Percentiles rank a stretch among this genome's conserved stretches.
These are phyloP conservation scores for Tephrocybe sp. DNA, from an alignment of 768 basidiomycete genomes.

Conservation along the genomic window DNA sequence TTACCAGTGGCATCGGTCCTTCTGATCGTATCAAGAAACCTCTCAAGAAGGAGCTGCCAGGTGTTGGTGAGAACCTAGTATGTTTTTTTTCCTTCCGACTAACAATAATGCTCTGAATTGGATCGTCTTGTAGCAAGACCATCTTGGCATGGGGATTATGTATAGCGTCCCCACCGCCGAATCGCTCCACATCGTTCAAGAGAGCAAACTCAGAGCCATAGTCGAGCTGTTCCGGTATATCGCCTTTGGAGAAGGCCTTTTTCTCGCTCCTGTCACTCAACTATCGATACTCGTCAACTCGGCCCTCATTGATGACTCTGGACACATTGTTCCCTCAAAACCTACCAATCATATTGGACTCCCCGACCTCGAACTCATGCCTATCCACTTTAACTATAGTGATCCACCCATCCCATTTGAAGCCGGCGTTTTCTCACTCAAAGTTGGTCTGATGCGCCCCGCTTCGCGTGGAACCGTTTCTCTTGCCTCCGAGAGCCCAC, in stretches of 20 bases:
- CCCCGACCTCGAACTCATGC: background rate
- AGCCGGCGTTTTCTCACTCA: background rate
- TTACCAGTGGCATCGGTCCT: background rate
- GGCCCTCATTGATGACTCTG: background rate
- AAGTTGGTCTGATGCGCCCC: background rate
- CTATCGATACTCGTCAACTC: background rate
- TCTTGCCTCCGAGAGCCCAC: slow-evolving; percentile 9
- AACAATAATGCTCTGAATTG: too few relatives aligned
- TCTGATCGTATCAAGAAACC: background rate
- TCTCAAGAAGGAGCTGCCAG: background rate
- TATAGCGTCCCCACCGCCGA: background rate
- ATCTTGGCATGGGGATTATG: slow-evolving; percentile 1
- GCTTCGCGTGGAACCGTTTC: slow-evolving; percentile 26
- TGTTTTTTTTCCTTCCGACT: background rate
- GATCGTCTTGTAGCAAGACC: background rate
- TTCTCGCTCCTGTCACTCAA: background rate
- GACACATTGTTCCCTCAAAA: background rate
- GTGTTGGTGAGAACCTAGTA: background rate
- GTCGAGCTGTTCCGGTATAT: background rate
- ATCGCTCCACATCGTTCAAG: background rate
- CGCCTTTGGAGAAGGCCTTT: background rate
- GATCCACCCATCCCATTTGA: background rate
- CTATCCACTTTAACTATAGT: background rate
- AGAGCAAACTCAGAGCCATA: background rate
- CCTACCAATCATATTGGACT: background rate